Base-by-base conservation (phyloP, 305 asterid species). In the Euphrasia arctica region DNA sequence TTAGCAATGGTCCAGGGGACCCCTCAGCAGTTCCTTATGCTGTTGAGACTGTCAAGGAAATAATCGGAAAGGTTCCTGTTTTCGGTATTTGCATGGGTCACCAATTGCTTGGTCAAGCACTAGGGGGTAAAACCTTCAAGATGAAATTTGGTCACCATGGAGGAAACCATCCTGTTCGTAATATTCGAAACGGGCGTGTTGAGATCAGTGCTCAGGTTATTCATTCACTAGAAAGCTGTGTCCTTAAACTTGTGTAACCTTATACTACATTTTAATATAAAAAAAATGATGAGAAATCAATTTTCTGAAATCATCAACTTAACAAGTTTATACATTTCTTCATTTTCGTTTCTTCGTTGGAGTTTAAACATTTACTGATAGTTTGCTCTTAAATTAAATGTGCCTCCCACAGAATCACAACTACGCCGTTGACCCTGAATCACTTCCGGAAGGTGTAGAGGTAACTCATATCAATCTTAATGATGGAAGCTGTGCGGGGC, bases 31-130 rank as follows among this genome's bases (percentile, higher is more conserved):
- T 89, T 75, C 98, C 97, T 74, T 92, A 89, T 74, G 96, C 97
- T 62, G 95, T 92, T 39, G 78, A 89, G 72, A 81, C 91, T 0
- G 98, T 89, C 57, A 89, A 81, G 80, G 91, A 85, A 65, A 55
- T 92, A 63, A 74, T 87, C 54, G 97, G 96, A 69, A 89, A 87
- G 72, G 75, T 83, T 64, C 90, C 97, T 9, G 82, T 89, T 67
- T 92, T 92, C 75, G 97, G 98, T 54, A 89, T 92, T 73, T 92
- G 98, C 78, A 92, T 92, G 98, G 98, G 97, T 32, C 98, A 92
- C 69, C 98, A 89, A 75, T 79, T 92, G 76, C 89, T 92, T 75
- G 98, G 97, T 54, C 98, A 92, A 84, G 98, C 97, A 62, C 77
- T 92, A 57, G 97, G 98, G 9, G 98, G 98, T 55, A 87, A 84